These are phyloP conservation scores for Atractiella rhizophila DNA, from an alignment of 768 basidiomycete genomes.

Conservation along the genomic window DNA sequence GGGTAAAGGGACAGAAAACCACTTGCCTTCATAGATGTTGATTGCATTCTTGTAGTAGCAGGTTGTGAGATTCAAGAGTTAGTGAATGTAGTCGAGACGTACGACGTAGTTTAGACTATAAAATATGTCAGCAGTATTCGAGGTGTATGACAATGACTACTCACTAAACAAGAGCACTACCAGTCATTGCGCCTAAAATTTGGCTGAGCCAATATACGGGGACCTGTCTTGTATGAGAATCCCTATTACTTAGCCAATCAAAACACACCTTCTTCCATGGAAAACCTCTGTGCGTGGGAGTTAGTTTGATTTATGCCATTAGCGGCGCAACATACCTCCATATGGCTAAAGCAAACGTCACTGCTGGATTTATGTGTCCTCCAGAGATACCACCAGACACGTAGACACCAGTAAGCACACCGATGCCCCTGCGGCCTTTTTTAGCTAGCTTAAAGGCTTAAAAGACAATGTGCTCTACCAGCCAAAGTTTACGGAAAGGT, in stretches of 20 bases:
- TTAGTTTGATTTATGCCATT: not conserved
- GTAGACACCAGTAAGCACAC: conserved; percentile 7
- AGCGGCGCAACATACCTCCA: not conserved
- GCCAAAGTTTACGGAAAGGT: conserved; percentile 5
- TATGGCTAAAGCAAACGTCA: not conserved
- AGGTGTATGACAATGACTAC: too few species aligned
- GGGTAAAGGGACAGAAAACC: too few species aligned
- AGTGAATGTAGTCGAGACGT: too few species aligned
- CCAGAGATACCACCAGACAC: conserved; percentile 9
- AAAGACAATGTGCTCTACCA: conserved; percentile 2
- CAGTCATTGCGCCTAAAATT: conserved; percentile 3
- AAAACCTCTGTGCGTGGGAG: conserved; percentile 3
- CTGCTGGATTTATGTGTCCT: conserved; percentile 4
- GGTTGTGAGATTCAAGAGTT: too few species aligned
- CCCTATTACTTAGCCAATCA: too few species aligned
- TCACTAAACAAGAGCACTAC: conserved; percentile 1
- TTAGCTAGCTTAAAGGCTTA: not conserved
- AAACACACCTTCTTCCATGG: conserved; percentile 7
- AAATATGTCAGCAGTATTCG: too few species aligned
- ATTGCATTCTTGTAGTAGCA: conserved; percentile 1
- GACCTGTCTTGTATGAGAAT: too few species aligned
- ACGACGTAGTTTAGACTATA: too few species aligned
- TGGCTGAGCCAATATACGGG: conserved; percentile 1
- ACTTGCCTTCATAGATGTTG: not conserved
- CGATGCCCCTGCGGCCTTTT: conserved; percentile 4